These are phyloP conservation scores for Tolypocladium tundrense DNA, from an alignment of 2,329 filamentous ascomycete species.

Conservation along the genomic window DNA sequence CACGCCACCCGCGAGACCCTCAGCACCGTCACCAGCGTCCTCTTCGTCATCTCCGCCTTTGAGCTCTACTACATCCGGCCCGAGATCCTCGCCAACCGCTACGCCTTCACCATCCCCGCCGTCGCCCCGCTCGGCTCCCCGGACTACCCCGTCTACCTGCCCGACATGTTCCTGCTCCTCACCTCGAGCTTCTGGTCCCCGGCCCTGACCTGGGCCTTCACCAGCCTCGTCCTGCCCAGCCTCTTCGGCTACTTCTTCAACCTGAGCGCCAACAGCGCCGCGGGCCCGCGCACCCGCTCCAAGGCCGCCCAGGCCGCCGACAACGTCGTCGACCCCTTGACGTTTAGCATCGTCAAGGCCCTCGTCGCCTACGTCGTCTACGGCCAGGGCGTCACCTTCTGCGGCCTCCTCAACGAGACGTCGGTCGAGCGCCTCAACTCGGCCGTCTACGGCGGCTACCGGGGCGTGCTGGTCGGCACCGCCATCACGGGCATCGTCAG, in stretches of 20 bases:
- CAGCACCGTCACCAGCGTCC: slow-evolving; percentile 62
- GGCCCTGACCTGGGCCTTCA: slow-evolving; percentile 64
- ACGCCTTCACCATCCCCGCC: slow-evolving; percentile 63
- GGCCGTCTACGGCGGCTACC: slow-evolving; percentile 61
- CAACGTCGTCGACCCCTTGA: slow-evolving; percentile 70
- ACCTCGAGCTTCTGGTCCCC: slow-evolving; percentile 77
- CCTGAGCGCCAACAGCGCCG: slow-evolving; percentile 47
- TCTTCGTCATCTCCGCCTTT: slow-evolving; percentile 55
- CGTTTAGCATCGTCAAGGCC: slow-evolving; percentile 83
- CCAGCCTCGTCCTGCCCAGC: slow-evolving; percentile 60
- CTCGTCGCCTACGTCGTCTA: slow-evolving; percentile 75
- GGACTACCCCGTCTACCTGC: slow-evolving; percentile 55
- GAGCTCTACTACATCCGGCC: slow-evolving; percentile 62
- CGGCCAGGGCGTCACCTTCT: slow-evolving; percentile 51
- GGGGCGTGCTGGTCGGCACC: slow-evolving; percentile 57
- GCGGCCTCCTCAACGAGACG: slow-evolving; percentile 48
- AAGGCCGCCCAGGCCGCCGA: slow-evolving; percentile 28
- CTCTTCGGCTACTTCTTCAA: slow-evolving; percentile 85
- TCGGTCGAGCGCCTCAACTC: slow-evolving; percentile 54
- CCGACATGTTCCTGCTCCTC: slow-evolving; percentile 72
- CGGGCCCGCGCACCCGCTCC: slow-evolving; percentile 31
- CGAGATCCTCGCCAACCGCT: slow-evolving; percentile 61
- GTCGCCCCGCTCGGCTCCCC: slow-evolving; percentile 43
- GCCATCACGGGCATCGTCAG: slow-evolving; percentile 59
- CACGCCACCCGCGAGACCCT: slow-evolving; percentile 57